phyloP scores from a whole-genome alignment of 768 basidiomycete genomes.

The Rhodosporidiobolus sp. region DNA sequence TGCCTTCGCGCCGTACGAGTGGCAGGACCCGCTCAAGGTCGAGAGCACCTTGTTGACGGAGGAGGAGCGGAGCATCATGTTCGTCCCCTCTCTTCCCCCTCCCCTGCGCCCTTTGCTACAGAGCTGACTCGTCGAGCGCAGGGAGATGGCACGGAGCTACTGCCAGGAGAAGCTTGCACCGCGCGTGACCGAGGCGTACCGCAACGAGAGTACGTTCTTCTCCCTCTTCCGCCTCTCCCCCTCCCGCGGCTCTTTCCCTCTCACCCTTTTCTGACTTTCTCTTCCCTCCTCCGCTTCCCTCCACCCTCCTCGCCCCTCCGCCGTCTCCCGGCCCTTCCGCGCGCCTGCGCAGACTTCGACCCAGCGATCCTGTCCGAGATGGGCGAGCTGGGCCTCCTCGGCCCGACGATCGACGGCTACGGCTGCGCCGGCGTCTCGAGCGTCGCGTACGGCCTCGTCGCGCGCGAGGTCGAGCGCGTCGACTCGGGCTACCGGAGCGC shows the following conservation, averaged over 20 bases:
- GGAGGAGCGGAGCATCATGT: constrained; percentile 88
- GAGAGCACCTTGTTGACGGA: constrained; percentile 73
- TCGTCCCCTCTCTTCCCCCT: background rate
- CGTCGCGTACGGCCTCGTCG: constrained; percentile 91
- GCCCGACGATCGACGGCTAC: constrained; percentile 87
- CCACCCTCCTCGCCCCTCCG: background rate
- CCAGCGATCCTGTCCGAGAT: constrained; percentile 75
- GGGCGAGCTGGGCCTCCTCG: constrained; percentile 85
- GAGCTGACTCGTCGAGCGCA: constrained; percentile 4
- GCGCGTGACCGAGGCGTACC: constrained; percentile 82
- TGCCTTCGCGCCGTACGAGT: constrained; percentile 49
- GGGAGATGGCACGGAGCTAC: constrained; percentile 44
- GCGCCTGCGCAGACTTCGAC: constrained; percentile 63
- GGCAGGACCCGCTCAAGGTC: constrained; percentile 70
- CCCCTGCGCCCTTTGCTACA: background rate
- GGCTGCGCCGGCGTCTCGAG: constrained; percentile 88
- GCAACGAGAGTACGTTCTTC: constrained; percentile 68
- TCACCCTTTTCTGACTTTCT: too few relatives aligned
- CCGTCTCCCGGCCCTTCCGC: background rate
- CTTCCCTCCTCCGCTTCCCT: background rate
- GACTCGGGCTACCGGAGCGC: constrained; percentile 96
- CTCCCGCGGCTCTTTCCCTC: too few relatives aligned
- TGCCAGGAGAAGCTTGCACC: constrained; percentile 74
- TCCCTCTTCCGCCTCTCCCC: constrained; percentile 8
- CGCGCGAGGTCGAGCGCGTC: constrained; percentile 87